A percentile compares a stretch with the other conserved stretches of the same genome.
Conservation (phyloP, 2,329 filamentous ascomycete genomes). For the Aspergillus flavus region DNA sequence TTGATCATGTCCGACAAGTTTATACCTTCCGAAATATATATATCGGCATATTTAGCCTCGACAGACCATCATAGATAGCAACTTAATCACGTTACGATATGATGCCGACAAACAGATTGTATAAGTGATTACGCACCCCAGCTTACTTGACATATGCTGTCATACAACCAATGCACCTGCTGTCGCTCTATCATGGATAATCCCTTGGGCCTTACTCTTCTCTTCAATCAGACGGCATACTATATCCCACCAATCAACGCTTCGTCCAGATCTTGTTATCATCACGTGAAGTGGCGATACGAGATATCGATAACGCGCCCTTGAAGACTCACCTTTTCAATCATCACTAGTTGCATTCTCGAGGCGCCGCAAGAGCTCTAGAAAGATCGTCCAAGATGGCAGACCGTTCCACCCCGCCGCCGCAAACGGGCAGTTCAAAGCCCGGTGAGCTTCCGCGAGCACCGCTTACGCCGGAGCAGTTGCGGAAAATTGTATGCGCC, state of each 20-base stretch:
- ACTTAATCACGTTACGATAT: too few species aligned
- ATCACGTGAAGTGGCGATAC: not conserved
- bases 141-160: not conserved
- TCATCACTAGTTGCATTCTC: not conserved
- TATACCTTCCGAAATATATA: not conserved
- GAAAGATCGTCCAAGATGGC: not conserved
- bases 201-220: too few species aligned
- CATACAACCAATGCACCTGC: not conserved
- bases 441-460: slow-evolving; percentile 33
- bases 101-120: not conserved
- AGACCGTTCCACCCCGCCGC: slow-evolving; percentile 51
- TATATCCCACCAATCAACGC: not conserved
- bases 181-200: too few species aligned
- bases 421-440: slow-evolving; percentile 37
- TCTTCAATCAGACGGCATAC: not conserved
- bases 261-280: not conserved
- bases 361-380: not conserved
- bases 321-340: not conserved
- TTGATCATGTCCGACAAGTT: not conserved
- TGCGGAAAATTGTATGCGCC: slow-evolving; percentile 56
- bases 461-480: slow-evolving; percentile 64
- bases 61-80: not conserved
- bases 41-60: not conserved
- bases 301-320: not conserved
- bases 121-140: not conserved